These are phyloP conservation scores for Ilyonectria destructans DNA, from an alignment of 2,329 filamentous ascomycete genomes.

Conservation along the genomic window DNA sequence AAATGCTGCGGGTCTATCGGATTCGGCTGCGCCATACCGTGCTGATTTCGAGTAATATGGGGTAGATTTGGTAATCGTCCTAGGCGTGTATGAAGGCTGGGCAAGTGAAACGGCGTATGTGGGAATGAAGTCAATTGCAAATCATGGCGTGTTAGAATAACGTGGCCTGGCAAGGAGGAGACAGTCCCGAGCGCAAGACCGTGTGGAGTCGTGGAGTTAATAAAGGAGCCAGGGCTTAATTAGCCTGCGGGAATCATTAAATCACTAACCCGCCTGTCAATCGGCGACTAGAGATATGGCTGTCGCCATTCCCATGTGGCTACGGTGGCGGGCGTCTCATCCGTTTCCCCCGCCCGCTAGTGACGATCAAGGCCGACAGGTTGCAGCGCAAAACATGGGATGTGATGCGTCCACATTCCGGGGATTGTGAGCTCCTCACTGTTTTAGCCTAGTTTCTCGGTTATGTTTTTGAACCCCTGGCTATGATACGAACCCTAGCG, in stretches of 20 bases:
- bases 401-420: too few relatives aligned
- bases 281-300: neutral
- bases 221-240: neutral
- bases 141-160: neutral
- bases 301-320: neutral
- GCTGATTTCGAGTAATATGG: neutral
- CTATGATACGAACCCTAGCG: neutral
- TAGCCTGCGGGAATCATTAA: neutral
- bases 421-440: neutral
- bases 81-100: neutral
- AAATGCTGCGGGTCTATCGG: neutral
- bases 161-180: neutral
- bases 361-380: conserved; percentile 15
- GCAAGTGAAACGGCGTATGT: neutral
- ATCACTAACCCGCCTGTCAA: neutral
- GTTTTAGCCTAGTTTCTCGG: too few relatives aligned
- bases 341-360: conserved; percentile 5
- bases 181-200: neutral
- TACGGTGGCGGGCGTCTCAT: neutral
- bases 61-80: neutral
- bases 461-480: neutral
- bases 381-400: conserved; percentile 1
- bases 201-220: neutral
- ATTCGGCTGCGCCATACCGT: conserved; percentile 8
- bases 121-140: neutral